Base-by-base conservation (phyloP, 2,329 filamentous ascomycete genomes). In the Colletotrichum sidae region DNA sequence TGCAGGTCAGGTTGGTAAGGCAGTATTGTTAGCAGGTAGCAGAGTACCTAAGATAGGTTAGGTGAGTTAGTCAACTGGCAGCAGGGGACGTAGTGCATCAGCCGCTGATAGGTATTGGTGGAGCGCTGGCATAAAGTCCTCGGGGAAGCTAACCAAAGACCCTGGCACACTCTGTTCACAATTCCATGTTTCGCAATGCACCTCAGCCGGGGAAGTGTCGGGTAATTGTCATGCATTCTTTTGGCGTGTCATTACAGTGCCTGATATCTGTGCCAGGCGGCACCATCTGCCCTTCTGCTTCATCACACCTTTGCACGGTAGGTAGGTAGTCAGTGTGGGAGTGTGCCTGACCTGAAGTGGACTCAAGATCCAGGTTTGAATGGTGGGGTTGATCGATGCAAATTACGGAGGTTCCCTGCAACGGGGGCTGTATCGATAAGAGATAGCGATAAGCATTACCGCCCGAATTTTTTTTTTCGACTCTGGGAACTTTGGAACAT, bases 131-230 rank as follows among this genome's bases (percentile, higher is more conserved):
- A 65, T 65, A 52, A 64, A 42, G 58, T 25, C 25, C 51, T 41
- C 47, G 49, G 51, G 50, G 51, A 33, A 66, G 60, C 52, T 67
- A 55, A 55, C 47, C 59, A 59, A 59, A 63, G 60, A 64, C 64
- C 53, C 64, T 64, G 63, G 52, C 17, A 17, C 17, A 56, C 49
- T 57, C 49, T 57, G 55, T 57, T 51, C 47, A 60, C 63, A 58
- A 25, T 60, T 67, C 60, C 60, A 65, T 59, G 64, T 67, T 67
- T 67, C 64, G 64, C 60, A 67, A 65, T 67, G 59, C 62, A 65
- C 38, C 38, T 56, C 39, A 45, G 46, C 56, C 62, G 52, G 62
- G 51, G 39, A 65, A 65, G 58, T 65, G 41, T 65, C 51, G 58
- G 62, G 47, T 65, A 62, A 64, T 37, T 53, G 39, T 52, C 39